phyloP scores from a whole-genome alignment of 352 stramenopile genomes.

The Pythium myriotylum region DNA sequence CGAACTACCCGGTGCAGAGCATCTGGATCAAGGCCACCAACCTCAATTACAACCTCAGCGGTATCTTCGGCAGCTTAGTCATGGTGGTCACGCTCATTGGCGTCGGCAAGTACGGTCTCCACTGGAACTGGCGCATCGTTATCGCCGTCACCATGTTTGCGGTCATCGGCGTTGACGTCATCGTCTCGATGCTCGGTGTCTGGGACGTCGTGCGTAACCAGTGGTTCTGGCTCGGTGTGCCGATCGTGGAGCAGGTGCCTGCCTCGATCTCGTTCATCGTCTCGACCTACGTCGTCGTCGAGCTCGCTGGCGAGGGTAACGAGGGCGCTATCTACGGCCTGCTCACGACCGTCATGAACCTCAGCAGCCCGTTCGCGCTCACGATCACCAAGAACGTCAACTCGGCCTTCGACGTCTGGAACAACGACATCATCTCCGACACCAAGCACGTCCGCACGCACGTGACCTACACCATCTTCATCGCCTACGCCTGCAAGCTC shows the following conservation, averaged over 20 bases:
- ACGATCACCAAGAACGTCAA: conserved; percentile 32
- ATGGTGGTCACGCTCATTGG: conserved; percentile 26
- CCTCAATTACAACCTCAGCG: conserved; percentile 21
- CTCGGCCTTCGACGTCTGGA: conserved; percentile 25
- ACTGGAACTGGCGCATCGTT: conserved; percentile 33
- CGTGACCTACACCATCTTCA: conserved; percentile 31
- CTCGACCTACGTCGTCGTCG: conserved; percentile 28
- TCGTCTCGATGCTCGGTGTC: conserved; percentile 26
- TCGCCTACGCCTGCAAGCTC: conserved; percentile 32
- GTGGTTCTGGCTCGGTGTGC: conserved; percentile 30
- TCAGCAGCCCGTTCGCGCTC: conserved; percentile 27
- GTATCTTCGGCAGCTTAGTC: conserved; percentile 22
- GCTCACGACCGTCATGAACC: conserved; percentile 35
- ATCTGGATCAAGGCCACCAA: conserved; percentile 28
- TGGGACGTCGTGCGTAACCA: conserved; percentile 31
- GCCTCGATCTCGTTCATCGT: conserved; percentile 23
- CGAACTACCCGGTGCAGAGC: conserved; percentile 18
- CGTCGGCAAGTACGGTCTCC: conserved; percentile 33
- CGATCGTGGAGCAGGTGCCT: conserved; percentile 26
- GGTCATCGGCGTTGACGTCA: conserved; percentile 23
- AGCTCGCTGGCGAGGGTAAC: conserved; percentile 35
- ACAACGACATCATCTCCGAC: conserved; percentile 29
- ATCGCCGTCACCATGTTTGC: conserved; percentile 25
- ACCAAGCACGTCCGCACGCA: conserved; percentile 23
- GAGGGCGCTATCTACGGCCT: conserved; percentile 33